Base-by-base conservation (phyloP, 108 stramenopile genomes). In the Stephanodiscus minutulus region DNA sequence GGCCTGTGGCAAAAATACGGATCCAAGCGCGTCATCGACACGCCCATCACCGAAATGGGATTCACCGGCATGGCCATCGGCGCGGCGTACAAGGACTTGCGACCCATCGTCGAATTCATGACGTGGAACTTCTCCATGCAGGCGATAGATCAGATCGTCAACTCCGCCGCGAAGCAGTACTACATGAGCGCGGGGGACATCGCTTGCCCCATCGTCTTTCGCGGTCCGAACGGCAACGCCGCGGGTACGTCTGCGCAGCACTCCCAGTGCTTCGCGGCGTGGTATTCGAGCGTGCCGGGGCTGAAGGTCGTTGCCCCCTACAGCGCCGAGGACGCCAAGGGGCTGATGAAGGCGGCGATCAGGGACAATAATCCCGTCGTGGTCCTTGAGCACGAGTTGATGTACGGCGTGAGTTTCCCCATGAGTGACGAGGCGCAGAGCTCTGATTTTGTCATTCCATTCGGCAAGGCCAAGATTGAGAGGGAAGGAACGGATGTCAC, bases 121-220 rank as follows among this genome's bases (percentile, higher is more conserved):
- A 99, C 99, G 21, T 96, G 95, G 82, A 99, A 99, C 83, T 99
- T 99, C 77, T 90, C 95, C 55, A 96, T 99, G 94, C 99, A 99
- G 75, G 99, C 99, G 31, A 98, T 99, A 72, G 99, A 99, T 87
- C 98, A 99, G 72, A 85, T 99, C 68, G 77, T 99, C 37, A 99
- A 98, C 71, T 88, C 88, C 31, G 98, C 97, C 11, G 99, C 99
- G 63, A 99, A 99, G 84, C 97, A 97, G 82, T 96, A 95, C 65
- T 98, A 99, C 91, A 99, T 98, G 99, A 86, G 83, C 59, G 97
- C 90, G 44, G 99, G 98, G 43, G 87, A 97, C 70, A 75, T 97
- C 76, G 86, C 96, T 24, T 94, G 93, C 62, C 98, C 98, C 8
- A 93, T 99, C 69, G 99, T 99, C 37, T 99, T 99, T 83, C 96